phyloP scores from a whole-genome alignment of 257 asterid genomes.

The Solanum gandarillasii region DNA sequence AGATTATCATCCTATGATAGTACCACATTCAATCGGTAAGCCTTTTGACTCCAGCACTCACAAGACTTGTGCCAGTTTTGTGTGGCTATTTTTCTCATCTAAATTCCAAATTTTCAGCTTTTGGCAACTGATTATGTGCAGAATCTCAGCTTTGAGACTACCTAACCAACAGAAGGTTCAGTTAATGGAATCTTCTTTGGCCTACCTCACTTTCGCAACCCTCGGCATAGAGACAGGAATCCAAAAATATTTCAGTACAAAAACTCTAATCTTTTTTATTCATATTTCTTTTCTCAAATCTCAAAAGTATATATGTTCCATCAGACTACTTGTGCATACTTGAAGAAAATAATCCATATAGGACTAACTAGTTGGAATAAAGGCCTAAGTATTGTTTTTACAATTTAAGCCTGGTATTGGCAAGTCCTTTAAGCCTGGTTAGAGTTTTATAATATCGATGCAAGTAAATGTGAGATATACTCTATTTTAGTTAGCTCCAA shows the following conservation, averaged over 20 bases:
- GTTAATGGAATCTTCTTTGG: background rate
- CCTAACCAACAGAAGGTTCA: background rate
- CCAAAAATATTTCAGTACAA: background rate
- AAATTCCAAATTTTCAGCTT: background rate
- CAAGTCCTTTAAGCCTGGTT: background rate
- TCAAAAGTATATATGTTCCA: background rate
- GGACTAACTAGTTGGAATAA: background rate
- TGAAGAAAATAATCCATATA: background rate
- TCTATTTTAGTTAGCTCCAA: background rate
- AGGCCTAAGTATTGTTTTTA: background rate
- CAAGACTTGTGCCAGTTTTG: background rate
- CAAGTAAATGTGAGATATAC: background rate
- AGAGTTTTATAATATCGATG: background rate
- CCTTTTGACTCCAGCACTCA: background rate
- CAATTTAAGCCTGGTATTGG: background rate
- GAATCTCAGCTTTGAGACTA: background rate
- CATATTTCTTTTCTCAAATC: background rate
- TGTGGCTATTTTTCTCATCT: background rate
- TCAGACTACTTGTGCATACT: background rate
- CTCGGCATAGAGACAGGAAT: background rate
- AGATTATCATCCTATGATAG: background rate
- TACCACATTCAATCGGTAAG: background rate
- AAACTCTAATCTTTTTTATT: background rate
- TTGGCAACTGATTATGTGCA: background rate
- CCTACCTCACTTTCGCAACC: background rate